These are phyloP conservation scores for Syncephalastrum racemosum DNA, from an alignment of 371 early-diverging fungal genomes.

Conservation along the genomic window DNA sequence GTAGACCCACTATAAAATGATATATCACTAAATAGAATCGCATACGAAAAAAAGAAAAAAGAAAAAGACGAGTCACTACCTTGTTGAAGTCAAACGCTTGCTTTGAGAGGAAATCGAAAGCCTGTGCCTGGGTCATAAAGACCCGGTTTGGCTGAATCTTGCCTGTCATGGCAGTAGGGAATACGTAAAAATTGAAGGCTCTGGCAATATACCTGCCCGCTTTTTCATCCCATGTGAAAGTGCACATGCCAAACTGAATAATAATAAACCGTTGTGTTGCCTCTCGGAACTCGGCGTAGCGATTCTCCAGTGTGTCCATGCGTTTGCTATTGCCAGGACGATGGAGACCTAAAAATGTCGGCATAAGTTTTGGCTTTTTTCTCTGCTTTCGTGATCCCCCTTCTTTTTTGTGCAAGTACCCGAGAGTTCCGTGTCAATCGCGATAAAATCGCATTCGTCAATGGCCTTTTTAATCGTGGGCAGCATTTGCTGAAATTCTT, in stretches of 20 bases:
- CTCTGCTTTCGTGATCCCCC: not conserved
- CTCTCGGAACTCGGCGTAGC: slow-evolving; percentile 63
- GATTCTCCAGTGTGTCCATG: slow-evolving; percentile 56
- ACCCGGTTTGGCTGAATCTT: slow-evolving; percentile 61
- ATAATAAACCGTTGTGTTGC: slow-evolving; percentile 63
- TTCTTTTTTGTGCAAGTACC: slow-evolving; percentile 42
- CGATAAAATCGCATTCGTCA: slow-evolving; percentile 71
- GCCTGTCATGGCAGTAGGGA: slow-evolving; percentile 66
- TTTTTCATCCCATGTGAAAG: slow-evolving; percentile 67
- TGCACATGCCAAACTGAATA: slow-evolving; percentile 82
- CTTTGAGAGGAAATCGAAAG: slow-evolving; percentile 76
- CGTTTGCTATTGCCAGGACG: slow-evolving; percentile 34
- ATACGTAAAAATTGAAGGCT: slow-evolving; percentile 90
- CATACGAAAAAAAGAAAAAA: not conserved
- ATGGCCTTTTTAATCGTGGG: slow-evolving; percentile 64
- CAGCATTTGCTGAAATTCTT: slow-evolving; percentile 62
- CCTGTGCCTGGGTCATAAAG: slow-evolving; percentile 68
- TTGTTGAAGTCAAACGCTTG: slow-evolving; percentile 87
- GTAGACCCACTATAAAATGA: slow-evolving; percentile 55
- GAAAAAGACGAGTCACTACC: too few relatives aligned
- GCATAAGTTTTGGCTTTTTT: not conserved
- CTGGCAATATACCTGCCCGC: slow-evolving; percentile 69
- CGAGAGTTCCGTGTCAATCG: slow-evolving; percentile 88
- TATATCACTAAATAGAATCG: not conserved
- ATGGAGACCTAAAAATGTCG: slow-evolving; percentile 31